Conservation (phyloP, 805 yeast genomes). For the Isabelozyma gotoi region DNA sequence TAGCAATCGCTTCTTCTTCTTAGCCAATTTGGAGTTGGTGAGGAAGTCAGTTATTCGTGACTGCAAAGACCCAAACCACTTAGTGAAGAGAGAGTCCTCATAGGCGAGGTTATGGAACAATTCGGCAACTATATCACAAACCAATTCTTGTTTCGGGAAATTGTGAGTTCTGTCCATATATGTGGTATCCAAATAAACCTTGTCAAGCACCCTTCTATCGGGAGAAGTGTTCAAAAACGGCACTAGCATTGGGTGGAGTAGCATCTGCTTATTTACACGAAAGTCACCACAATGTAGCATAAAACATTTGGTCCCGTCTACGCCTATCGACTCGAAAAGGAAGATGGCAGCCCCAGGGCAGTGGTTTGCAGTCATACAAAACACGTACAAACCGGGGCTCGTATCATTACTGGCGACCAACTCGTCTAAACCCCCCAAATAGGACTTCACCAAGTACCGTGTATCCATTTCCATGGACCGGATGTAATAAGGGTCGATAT, state of each 20-base stretch:
- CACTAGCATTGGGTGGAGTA: constrained; percentile 33
- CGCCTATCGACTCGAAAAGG: constrained; percentile 52
- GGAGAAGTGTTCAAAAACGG: constrained; percentile 15
- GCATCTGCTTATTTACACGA: constrained; percentile 59
- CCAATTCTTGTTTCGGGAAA: constrained; percentile 76
- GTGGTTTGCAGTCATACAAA: constrained; percentile 83
- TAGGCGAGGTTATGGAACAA: constrained; percentile 45
- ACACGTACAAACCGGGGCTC: constrained; percentile 47
- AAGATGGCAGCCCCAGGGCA: constrained; percentile 95
- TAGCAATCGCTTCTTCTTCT: constrained; percentile 41
- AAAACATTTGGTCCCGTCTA: constrained; percentile 19
- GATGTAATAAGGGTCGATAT: constrained; percentile 51
- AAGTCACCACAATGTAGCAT: constrained; percentile 93
- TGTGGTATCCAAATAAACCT: constrained; percentile 85
- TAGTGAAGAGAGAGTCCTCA: constrained; percentile 25
- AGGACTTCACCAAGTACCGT: constrained; percentile 29
- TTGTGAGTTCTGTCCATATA: constrained; percentile 72
- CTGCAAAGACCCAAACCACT: constrained; percentile 37
- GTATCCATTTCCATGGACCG: constrained; percentile 38
- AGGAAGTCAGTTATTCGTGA: constrained; percentile 40
- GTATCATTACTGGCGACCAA: constrained; percentile 14
- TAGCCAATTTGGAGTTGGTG: constrained; percentile 2
- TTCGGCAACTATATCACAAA: constrained; percentile 58
- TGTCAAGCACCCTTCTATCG: constrained; percentile 38
- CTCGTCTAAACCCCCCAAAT: constrained; percentile 5